phyloP scores from a whole-genome alignment of 768 basidiomycete species.

The Roridomyces roridus region DNA sequence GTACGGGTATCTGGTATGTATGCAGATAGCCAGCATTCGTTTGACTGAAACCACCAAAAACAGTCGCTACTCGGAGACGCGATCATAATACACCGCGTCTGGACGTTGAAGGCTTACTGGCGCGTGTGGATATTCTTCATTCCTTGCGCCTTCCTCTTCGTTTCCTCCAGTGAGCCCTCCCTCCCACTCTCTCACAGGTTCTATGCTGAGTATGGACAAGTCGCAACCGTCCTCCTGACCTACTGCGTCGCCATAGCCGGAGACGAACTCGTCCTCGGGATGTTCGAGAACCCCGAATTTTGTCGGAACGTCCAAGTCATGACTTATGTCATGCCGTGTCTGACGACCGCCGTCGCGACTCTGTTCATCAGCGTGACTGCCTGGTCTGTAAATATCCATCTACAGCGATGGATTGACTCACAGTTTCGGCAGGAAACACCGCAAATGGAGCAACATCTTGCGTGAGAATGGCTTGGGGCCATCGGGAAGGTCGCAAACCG shows the following conservation, averaged over 20 bases:
- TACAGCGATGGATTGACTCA: too few species aligned
- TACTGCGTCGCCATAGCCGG: conserved; percentile 25
- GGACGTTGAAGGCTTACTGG: conserved; percentile 20
- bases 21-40: too few species aligned
- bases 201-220: conserved; percentile 6
- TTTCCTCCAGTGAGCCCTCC: conserved; percentile 20
- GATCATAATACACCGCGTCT: conserved; percentile 30
- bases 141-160: conserved; percentile 19
- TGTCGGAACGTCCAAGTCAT: conserved; percentile 27
- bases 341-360: conserved; percentile 26
- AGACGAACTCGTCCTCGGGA: conserved; percentile 20
- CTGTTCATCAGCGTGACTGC: conserved; percentile 25
- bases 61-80: conserved; percentile 29
- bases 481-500: too few species aligned
- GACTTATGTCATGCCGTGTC: conserved; percentile 25
- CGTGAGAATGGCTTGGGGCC: too few species aligned
- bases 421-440: too few species aligned
- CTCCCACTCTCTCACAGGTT: neutral
- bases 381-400: too few species aligned
- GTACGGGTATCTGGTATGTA: too few species aligned
- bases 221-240: conserved; percentile 23
- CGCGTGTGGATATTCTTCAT: conserved; percentile 22
- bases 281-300: conserved; percentile 24
- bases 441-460: too few species aligned
- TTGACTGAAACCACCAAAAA: too few species aligned